Evolutionary conservation across 1,284 basidiomycete species (phyloP), one percentile per base, ranked within the genome.

Genomic region (Ganoderma sinense): DNA sequence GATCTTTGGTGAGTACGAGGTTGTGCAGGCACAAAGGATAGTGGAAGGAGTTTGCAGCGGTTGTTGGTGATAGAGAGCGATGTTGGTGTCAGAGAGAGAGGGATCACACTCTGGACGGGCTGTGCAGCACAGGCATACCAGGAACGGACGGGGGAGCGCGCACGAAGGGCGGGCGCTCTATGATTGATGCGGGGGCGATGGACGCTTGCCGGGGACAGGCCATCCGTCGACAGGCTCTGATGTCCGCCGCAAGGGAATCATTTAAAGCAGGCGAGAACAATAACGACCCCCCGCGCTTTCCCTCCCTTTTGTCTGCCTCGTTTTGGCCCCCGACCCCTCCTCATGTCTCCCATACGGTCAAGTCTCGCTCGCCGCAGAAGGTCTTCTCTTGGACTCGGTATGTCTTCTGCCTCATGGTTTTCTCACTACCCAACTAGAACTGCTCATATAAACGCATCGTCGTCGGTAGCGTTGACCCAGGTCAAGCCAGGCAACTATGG

Each of bases 401-500:
- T 65, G 70, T 69, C 39, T 8, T 64, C 45, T 41, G 10, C 39
- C 33, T 31, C 41, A 31, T 20, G 26, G 45, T 20, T 18, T 36
- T 13, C 14, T 29, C 41, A 13, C 23, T 39, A 36, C 26, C 29
- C 29, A 8, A 39, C 13, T 43, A 23, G 4, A 23, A 13, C 10
- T 14, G 13, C 31, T 48, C 33, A 29, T 36, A 26, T 16, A 2
- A 20, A 16, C 36, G 29, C n/a, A 18, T 51, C 36, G 39, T 40
- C 23, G 23, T 60, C 18, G 14, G 5, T 79, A 80, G 82, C 81
- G n/a, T 76, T 88, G 69, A 82, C 75, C 53, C 76, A 76, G 40
- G 85, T 87, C 62, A 89, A 87, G 73, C 80, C 89, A 16, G 89
- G 89, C 31, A 84, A 85, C 71, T 90, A 90, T 73, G 88, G 87